Conservation (phyloP, 306 rosid species). For the Vigna unguiculata region DNA sequence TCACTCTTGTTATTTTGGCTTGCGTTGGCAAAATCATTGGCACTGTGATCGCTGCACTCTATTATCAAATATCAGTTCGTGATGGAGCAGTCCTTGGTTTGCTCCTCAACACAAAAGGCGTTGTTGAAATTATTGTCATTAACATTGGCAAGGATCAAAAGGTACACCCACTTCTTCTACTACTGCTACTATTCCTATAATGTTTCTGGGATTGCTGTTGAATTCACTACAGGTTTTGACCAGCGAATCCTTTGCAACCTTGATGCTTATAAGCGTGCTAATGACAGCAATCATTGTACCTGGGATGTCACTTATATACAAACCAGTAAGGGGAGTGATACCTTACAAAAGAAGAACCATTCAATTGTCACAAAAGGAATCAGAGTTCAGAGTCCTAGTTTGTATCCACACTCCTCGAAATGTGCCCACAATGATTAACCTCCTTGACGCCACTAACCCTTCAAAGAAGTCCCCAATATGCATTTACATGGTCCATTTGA, state of each 20-base stretch:
- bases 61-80: constrained; percentile 64
- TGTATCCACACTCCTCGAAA: constrained; percentile 82
- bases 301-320: constrained; percentile 57
- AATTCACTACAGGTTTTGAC: constrained; percentile 68
- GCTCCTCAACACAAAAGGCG: constrained; percentile 95
- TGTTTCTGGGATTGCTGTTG: not conserved
- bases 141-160: constrained; percentile 82
- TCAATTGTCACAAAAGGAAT: constrained; percentile 62
- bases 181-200: not conserved
- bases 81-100: constrained; percentile 82
- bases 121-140: constrained; percentile 79
- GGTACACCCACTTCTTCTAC: constrained; percentile 41
- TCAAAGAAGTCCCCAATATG: constrained; percentile 81
- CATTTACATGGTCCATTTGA: constrained; percentile 74
- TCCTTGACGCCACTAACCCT: constrained; percentile 81
- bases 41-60: constrained; percentile 58
- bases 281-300: constrained; percentile 85
- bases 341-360: constrained; percentile 78
- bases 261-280: constrained; percentile 71
- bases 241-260: constrained; percentile 67
- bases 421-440: constrained; percentile 83
- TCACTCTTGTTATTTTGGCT: constrained; percentile 58
- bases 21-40: constrained; percentile 78
- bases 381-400: constrained; percentile 69
- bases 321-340: constrained; percentile 61